Percentiles rank a stretch among this genome's conserved stretches.
phyloP scores from a whole-genome alignment of 1,284 basidiomycete genomes.

The Taiwanofungus camphoratus region DNA sequence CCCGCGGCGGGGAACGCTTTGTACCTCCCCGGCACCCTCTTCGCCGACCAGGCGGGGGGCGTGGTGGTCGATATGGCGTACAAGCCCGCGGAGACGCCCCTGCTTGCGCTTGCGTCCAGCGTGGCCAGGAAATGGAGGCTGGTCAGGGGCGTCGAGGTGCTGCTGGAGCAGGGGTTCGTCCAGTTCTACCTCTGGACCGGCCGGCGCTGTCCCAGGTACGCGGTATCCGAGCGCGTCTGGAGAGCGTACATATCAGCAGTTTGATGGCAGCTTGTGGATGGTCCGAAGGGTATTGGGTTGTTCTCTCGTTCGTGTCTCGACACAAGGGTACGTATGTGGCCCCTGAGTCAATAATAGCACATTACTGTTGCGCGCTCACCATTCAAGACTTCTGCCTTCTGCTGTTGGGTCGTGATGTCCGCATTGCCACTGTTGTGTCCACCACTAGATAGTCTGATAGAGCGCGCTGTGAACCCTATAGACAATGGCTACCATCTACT shows the following conservation, averaged over 20 bases:
- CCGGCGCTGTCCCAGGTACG: constrained; percentile 43
- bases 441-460: too few species aligned
- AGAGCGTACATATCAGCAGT: constrained; percentile 33
- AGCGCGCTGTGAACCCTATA: too few species aligned
- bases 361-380: too few species aligned
- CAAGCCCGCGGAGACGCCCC: constrained; percentile 72
- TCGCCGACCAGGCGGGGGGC: constrained; percentile 39
- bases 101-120: constrained; percentile 51
- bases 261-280: too few species aligned
- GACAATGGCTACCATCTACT: too few species aligned
- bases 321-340: too few species aligned
- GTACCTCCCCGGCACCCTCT: constrained; percentile 52
- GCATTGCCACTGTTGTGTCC: too few species aligned
- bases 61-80: constrained; percentile 93
- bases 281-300: too few species aligned
- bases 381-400: too few species aligned
- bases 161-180: constrained; percentile 82
- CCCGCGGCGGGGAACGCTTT: constrained; percentile 36
- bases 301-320: too few species aligned
- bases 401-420: too few species aligned
- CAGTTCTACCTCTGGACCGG: constrained; percentile 86
- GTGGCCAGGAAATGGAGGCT: constrained; percentile 57
- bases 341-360: too few species aligned
- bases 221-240: constrained; percentile 45
- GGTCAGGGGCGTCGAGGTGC: constrained; percentile 77